phyloP scores from a whole-genome alignment of 352 stramenopile genomes.

The Lagenidium giganteum region DNA sequence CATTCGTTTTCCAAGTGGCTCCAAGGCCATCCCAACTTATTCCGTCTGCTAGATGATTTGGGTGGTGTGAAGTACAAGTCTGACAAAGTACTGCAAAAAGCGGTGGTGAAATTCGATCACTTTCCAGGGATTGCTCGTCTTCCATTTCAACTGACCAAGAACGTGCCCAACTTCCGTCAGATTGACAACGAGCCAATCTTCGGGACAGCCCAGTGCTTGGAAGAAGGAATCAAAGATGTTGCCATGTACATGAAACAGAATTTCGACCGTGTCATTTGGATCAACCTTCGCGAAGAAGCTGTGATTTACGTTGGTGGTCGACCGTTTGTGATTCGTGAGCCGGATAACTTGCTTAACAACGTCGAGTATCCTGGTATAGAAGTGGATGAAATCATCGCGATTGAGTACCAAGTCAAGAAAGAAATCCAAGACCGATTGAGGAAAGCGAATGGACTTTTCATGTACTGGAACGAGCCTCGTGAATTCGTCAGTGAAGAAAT shows the following conservation, averaged over 20 bases:
- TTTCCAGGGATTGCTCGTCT: slow-evolving; percentile 79
- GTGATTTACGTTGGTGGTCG: slow-evolving; percentile 85
- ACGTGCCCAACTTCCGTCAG: slow-evolving; percentile 84
- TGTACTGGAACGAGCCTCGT: slow-evolving; percentile 80
- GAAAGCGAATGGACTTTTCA: slow-evolving; percentile 71
- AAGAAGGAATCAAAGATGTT: slow-evolving; percentile 69
- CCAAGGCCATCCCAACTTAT: slow-evolving; percentile 63
- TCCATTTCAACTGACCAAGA: slow-evolving; percentile 52
- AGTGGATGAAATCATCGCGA: slow-evolving; percentile 81
- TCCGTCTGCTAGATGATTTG: slow-evolving; percentile 70
- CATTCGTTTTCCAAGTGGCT: slow-evolving; percentile 82
- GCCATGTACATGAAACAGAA: slow-evolving; percentile 42
- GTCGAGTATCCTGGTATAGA: slow-evolving; percentile 88
- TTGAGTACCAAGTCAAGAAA: slow-evolving; percentile 80
- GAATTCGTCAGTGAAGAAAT: slow-evolving; percentile 79
- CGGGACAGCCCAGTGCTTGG: slow-evolving; percentile 71
- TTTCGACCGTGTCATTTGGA: slow-evolving; percentile 81
- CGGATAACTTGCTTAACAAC: slow-evolving; percentile 80
- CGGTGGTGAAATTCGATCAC: slow-evolving; percentile 87
- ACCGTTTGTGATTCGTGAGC: slow-evolving; percentile 82
- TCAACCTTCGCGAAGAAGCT: slow-evolving; percentile 89
- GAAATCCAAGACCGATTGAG: slow-evolving; percentile 78
- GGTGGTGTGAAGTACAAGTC: slow-evolving; percentile 79
- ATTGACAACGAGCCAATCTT: slow-evolving; percentile 82
- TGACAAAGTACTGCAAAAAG: slow-evolving; percentile 73